Conservation (phyloP, 768 basidiomycete species). For the Boletales sp. region DNA sequence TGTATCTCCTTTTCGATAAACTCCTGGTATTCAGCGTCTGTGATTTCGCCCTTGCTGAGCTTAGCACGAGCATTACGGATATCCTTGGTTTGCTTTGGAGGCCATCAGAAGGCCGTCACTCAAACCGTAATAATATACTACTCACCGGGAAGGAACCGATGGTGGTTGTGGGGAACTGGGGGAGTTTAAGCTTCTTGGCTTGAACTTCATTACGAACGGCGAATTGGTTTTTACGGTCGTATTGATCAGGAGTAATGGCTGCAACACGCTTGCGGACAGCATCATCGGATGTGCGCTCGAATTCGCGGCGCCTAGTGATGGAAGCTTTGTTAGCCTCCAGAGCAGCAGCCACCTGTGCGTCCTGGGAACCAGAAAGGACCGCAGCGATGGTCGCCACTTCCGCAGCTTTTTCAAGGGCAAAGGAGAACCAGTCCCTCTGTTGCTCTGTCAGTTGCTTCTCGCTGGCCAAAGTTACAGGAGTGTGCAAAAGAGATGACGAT, state of each 20-base stretch:
- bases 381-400: slow-evolving; percentile 89
- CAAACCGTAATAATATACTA: slow-evolving; percentile 11
- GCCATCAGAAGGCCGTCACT: slow-evolving; percentile 5
- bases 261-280: slow-evolving; percentile 93
- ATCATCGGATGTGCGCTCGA: slow-evolving; percentile 91
- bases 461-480: slow-evolving; percentile 89
- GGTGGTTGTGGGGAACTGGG: slow-evolving; percentile 97
- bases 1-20: slow-evolving; percentile 99
- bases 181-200: slow-evolving; percentile 82
- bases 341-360: slow-evolving; percentile 61
- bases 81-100: slow-evolving; percentile 89
- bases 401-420: slow-evolving; percentile 91
- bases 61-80: slow-evolving; percentile 97
- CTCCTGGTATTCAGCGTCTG: slow-evolving; percentile 83
- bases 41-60: slow-evolving; percentile 87
- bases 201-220: slow-evolving; percentile 83
- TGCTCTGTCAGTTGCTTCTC: slow-evolving; percentile 87
- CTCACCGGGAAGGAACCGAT: slow-evolving; percentile 95
- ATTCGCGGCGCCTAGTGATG: slow-evolving; percentile 91
- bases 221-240: slow-evolving; percentile 89
- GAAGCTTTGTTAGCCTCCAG: slow-evolving; percentile 87
- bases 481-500: slow-evolving; percentile 97
- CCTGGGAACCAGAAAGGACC: slow-evolving; percentile 81
- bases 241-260: slow-evolving; percentile 80
- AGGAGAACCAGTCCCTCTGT: slow-evolving; percentile 98